Evolutionary conservation across 2,329 filamentous ascomycete species (phyloP).

Genomic region (Fusarium keratoplasticum): DNA sequence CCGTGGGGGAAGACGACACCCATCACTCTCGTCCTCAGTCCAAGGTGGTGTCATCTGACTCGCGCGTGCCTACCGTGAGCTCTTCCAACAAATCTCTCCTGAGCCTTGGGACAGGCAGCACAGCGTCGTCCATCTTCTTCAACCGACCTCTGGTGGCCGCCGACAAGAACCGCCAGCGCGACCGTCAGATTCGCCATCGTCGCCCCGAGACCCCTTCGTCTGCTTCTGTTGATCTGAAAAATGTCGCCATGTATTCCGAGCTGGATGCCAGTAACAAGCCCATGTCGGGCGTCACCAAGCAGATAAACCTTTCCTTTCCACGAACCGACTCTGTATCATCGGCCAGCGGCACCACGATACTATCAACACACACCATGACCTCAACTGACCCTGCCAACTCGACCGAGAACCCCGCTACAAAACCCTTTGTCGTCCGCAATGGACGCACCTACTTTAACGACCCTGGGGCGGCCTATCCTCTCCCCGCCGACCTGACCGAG

Average conservation of each 20-base stretch:
- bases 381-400: constrained; percentile 61
- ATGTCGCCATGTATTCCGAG: constrained; percentile 52
- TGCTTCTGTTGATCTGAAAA: constrained; percentile 46
- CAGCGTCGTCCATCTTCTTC: constrained; percentile 38
- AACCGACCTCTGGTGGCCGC: constrained; percentile 27
- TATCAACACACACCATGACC: constrained; percentile 59
- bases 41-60: constrained; percentile 40
- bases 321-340: constrained; percentile 62
- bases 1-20: constrained; percentile 38
- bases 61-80: constrained; percentile 31
- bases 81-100: constrained; percentile 30
- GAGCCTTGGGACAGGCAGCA: constrained; percentile 12
- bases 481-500: constrained; percentile 88
- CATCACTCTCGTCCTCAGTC: constrained; percentile 30
- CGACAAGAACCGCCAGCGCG: constrained; percentile 36
- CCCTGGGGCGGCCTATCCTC: constrained; percentile 77
- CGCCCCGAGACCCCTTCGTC: constrained; percentile 36
- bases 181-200: constrained; percentile 31
- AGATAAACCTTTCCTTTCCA: constrained; percentile 51
- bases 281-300: constrained; percentile 44
- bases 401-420: constrained; percentile 55
- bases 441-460: constrained; percentile 88
- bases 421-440: constrained; percentile 77
- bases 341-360: constrained; percentile 56
- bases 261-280: constrained; percentile 47